phyloP scores from a whole-genome alignment of 768 basidiomycete genomes.

The Boletus edulis region DNA sequence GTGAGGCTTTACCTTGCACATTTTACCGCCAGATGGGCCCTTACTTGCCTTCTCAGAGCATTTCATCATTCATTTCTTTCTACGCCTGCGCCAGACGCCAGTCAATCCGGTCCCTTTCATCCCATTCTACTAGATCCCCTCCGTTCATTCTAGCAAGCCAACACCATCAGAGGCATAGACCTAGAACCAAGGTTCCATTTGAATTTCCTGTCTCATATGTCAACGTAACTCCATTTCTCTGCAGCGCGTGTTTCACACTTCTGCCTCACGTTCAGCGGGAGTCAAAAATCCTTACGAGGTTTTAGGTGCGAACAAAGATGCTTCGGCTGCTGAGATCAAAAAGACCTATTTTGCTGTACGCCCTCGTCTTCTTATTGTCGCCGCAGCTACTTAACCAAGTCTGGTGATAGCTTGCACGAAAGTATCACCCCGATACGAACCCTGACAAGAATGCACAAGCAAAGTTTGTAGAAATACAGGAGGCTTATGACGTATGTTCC shows the following conservation, averaged over 20 bases:
- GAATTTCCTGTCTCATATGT: slow-evolving; percentile 5
- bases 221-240: slow-evolving; percentile 19
- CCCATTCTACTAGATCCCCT: slow-evolving; percentile 39
- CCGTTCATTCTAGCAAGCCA: slow-evolving; percentile 14
- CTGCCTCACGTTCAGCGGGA: slow-evolving; percentile 47
- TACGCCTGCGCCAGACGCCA: slow-evolving; percentile 52
- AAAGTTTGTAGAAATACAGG: slow-evolving; percentile 95
- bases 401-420: slow-evolving; percentile 81
- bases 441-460: slow-evolving; percentile 87
- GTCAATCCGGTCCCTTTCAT: slow-evolving; percentile 33
- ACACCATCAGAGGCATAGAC: slow-evolving; percentile 12
- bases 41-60: slow-evolving; percentile 46
- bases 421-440: slow-evolving; percentile 98
- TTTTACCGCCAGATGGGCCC: slow-evolving; percentile 41
- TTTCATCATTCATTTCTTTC: slow-evolving; percentile 54
- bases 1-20: too few relatives aligned
- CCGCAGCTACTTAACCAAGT: slow-evolving; percentile 14
- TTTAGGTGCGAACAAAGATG: slow-evolving; percentile 85
- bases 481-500: slow-evolving; percentile 86
- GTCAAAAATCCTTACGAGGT: slow-evolving; percentile 87
- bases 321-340: slow-evolving; percentile 88
- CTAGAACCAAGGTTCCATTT: slow-evolving; percentile 40
- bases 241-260: slow-evolving; percentile 77
- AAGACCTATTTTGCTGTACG: slow-evolving; percentile 94
- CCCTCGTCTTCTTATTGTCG: slow-evolving; percentile 6